phyloP scores from a whole-genome alignment of 2,329 filamentous ascomycete species.

The Cladosporium sp. region DNA sequence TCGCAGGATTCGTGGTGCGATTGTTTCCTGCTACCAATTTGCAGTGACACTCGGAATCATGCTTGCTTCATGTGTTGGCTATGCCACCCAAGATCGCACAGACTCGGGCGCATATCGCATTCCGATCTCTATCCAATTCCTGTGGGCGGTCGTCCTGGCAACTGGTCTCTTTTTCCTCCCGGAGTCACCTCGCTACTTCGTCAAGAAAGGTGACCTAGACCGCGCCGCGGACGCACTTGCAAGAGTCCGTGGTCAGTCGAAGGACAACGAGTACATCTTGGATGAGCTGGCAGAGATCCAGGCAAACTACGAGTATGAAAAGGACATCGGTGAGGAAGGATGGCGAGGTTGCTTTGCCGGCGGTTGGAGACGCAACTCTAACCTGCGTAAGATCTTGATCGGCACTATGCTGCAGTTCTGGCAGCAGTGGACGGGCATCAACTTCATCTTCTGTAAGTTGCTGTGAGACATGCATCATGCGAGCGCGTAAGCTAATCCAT shows the following conservation, averaged over 20 bases:
- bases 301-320: slow-evolving; percentile 86
- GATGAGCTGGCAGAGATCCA: slow-evolving; percentile 82
- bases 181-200: slow-evolving; percentile 82
- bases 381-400: slow-evolving; percentile 51
- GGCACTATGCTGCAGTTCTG: slow-evolving; percentile 52
- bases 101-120: slow-evolving; percentile 76
- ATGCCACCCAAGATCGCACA: slow-evolving; percentile 64
- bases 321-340: slow-evolving; percentile 61
- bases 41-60: slow-evolving; percentile 79
- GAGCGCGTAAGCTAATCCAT: neutral
- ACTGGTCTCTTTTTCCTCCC: slow-evolving; percentile 73
- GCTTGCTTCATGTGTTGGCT: slow-evolving; percentile 73
- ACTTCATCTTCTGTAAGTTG: slow-evolving; percentile 70
- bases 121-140: slow-evolving; percentile 76
- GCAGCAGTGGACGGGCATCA: slow-evolving; percentile 76
- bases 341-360: slow-evolving; percentile 59
- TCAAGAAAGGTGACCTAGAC: slow-evolving; percentile 73
- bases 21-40: slow-evolving; percentile 81
- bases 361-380: slow-evolving; percentile 54
- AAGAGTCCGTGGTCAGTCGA: slow-evolving; percentile 72
- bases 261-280: slow-evolving; percentile 72
- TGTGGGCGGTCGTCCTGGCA: slow-evolving; percentile 76
- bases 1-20: slow-evolving; percentile 73
- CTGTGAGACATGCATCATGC: neutral
- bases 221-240: slow-evolving; percentile 66